Percentiles rank a stretch among this genome's conserved stretches.
Conservation (phyloP, 2,329 filamentous ascomycete genomes). For the Aureobasidium melanogenum region DNA sequence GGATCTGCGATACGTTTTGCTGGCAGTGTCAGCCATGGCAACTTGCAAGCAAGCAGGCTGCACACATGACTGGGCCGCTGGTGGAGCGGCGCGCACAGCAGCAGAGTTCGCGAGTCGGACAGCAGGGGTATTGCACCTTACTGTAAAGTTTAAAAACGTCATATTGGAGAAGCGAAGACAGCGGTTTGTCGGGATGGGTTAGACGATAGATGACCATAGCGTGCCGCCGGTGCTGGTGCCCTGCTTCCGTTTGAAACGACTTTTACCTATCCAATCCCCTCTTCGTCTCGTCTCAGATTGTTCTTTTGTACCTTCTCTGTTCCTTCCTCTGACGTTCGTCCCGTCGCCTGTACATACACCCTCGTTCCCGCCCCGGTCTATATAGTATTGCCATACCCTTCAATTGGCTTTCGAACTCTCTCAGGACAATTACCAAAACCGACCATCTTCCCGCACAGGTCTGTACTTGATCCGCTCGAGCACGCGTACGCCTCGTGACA, state of each 20-base stretch:
- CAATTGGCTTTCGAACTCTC: not conserved
- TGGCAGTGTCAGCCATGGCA: slow-evolving; percentile 1
- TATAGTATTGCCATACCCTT: not conserved
- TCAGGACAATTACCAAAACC: not conserved
- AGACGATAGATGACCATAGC: not conserved
- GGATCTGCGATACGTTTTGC: not conserved
- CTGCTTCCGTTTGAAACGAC: slow-evolving; percentile 8
- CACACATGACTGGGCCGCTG: not conserved
- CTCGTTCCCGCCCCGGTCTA: not conserved
- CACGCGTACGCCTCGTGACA: not conserved
- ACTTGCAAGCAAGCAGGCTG: not conserved
- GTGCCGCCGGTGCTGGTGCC: not conserved
- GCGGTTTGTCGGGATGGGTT: slow-evolving; percentile 2
- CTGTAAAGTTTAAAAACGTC: not conserved
- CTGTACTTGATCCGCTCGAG: not conserved
- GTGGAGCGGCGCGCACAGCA: not conserved
- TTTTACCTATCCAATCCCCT: slow-evolving; percentile 6
- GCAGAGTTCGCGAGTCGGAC: not conserved
- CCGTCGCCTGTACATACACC: not conserved
- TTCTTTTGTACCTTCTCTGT: not conserved
- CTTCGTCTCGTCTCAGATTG: not conserved
- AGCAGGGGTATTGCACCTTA: not conserved
- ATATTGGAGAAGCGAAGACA: not conserved
- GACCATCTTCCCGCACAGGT: not conserved
- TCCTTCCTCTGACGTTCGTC: not conserved